Conservation (phyloP, 768 basidiomycete genomes). For the Collybiopsis confluens region DNA sequence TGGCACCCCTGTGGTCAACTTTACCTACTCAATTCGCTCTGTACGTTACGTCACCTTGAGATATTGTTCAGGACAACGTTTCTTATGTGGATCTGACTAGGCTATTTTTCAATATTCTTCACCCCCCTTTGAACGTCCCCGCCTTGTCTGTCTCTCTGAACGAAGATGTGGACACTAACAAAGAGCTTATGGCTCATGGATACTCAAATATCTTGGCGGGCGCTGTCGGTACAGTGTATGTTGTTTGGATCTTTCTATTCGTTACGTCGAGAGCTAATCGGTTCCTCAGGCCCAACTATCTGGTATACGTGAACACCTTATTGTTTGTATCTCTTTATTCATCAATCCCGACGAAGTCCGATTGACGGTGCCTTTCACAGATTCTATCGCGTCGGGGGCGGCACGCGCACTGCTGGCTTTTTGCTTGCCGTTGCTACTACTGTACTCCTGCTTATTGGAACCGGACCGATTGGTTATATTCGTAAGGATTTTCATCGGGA, state of each 20-base stretch:
- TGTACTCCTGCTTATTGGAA: conserved; percentile 74
- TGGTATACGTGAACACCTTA: conserved; percentile 85
- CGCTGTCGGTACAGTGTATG: conserved; percentile 74
- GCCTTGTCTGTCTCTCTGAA: conserved; percentile 86
- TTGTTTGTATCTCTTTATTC: conserved; percentile 39
- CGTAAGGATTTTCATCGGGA: conserved; percentile 46
- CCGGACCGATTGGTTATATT: conserved; percentile 86
- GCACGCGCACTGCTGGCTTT: conserved; percentile 77
- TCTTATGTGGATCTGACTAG: conserved; percentile 28
- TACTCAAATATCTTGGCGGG: conserved; percentile 87
- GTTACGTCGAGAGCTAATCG: conserved; percentile 1
- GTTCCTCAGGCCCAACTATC: conserved; percentile 65
- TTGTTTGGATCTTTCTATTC: conserved; percentile 12
- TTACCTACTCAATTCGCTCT: conserved; percentile 94
- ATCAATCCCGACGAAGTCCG: background rate
- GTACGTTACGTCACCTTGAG: conserved; percentile 41
- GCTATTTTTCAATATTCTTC: conserved; percentile 80
- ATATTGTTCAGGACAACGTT: conserved; percentile 19
- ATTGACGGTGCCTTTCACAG: conserved; percentile 25
- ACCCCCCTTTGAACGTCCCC: conserved; percentile 86
- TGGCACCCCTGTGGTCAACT: conserved; percentile 69
- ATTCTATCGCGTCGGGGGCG: conserved; percentile 93
- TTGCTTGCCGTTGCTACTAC: conserved; percentile 76
- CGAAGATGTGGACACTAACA: conserved; percentile 86
- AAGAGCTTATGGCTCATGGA: conserved; percentile 90